Evolutionary conservation across 768 basidiomycete species (phyloP).

Genomic region (Coprinopsis marcescibilis): DNA sequence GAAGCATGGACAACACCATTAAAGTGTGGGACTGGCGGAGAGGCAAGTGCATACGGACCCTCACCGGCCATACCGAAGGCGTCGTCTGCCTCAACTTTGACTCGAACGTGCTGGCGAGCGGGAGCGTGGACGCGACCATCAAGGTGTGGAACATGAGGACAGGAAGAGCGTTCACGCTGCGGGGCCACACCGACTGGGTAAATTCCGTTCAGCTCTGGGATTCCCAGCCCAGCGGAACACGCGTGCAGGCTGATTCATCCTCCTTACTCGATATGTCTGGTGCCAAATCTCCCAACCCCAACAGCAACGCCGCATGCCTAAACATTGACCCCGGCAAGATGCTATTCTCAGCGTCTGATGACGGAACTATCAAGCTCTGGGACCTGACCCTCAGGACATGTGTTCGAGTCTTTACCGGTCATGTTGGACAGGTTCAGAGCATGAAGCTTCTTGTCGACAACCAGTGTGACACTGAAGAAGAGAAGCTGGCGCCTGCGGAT

Average conservation of each 20-base stretch:
- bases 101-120: conserved; percentile 85
- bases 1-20: conserved; percentile 92
- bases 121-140: conserved; percentile 91
- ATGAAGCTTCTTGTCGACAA: conserved; percentile 73
- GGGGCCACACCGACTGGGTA: conserved; percentile 95
- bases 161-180: conserved; percentile 85
- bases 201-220: conserved; percentile 96
- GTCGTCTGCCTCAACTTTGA: conserved; percentile 92
- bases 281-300: conserved; percentile 19
- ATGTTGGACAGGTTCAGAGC: conserved; percentile 93
- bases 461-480: conserved; percentile 34
- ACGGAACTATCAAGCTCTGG: conserved; percentile 91
- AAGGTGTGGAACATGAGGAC: conserved; percentile 93
- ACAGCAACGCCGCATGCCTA: conserved; percentile 35
- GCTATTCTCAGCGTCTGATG: conserved; percentile 96
- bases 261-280: conserved; percentile 33
- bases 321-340: conserved; percentile 79
- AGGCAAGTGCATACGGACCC: conserved; percentile 79
- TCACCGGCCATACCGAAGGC: conserved; percentile 88
- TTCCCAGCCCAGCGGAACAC: conserved; percentile 30
- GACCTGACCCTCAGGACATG: conserved; percentile 79
- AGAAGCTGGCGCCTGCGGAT: conserved; percentile 17
- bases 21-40: conserved; percentile 96
- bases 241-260: conserved; percentile 22
- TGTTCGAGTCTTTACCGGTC: conserved; percentile 79